These are phyloP conservation scores for Amphirosellinia nigrospora DNA, from an alignment of 495 filamentous ascomycete species.

Conservation along the genomic window DNA sequence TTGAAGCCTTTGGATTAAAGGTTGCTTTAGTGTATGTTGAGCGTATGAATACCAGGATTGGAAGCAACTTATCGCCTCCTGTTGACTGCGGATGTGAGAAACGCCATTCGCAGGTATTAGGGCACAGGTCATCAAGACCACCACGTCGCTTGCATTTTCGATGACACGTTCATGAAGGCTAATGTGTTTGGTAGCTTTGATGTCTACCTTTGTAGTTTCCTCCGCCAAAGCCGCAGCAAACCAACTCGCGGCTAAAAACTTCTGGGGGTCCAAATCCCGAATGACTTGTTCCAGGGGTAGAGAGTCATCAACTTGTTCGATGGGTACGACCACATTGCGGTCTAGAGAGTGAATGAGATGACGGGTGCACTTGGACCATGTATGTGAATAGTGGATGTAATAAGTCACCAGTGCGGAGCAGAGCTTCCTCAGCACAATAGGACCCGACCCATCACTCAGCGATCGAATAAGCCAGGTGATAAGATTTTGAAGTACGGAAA, in stretches of 20 bases:
- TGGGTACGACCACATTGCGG: conserved; percentile 52
- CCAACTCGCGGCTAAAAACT: conserved; percentile 68
- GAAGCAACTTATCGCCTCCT: conserved; percentile 64
- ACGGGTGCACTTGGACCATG: conserved; percentile 72
- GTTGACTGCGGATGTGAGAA: conserved; percentile 38
- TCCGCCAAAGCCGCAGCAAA: conserved; percentile 77
- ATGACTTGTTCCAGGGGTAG: conserved; percentile 60
- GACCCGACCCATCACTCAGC: conserved; percentile 61
- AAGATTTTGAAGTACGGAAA: conserved; percentile 70
- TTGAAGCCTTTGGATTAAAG: conserved; percentile 61
- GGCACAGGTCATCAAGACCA: conserved; percentile 53
- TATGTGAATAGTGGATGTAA: conserved; percentile 72
- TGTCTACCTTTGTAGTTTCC: conserved; percentile 72
- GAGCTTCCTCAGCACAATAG: conserved; percentile 80
- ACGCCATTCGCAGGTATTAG: conserved; percentile 41
- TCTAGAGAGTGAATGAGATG: conserved; percentile 71
- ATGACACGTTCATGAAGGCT: conserved; percentile 55
- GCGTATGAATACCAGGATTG: conserved; percentile 76
- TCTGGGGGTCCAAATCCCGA: conserved; percentile 56
- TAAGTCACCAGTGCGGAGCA: conserved; percentile 81
- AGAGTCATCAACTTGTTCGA: conserved; percentile 56
- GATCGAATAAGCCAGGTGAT: conserved; percentile 69
- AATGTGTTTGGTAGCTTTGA: conserved; percentile 60
- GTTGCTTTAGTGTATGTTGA: conserved; percentile 61
- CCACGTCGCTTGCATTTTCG: conserved; percentile 58